Evolutionary conservation across 129 eudicot species (phyloP), one percentile per base, ranked within the genome.

Genomic region (Saussurea involucrata): DNA sequence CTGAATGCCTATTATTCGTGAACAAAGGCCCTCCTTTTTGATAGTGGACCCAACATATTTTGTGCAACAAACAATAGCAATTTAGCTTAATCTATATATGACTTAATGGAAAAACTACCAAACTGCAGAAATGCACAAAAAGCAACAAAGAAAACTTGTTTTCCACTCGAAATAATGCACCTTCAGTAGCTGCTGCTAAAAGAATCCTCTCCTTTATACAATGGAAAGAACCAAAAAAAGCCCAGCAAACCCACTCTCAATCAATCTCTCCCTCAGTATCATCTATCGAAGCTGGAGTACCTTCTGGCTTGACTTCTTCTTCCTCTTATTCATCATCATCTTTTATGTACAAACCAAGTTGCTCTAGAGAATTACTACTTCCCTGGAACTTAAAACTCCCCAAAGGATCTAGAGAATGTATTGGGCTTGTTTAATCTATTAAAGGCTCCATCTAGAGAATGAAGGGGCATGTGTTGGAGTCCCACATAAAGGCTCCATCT

Each of bases 331-430:
- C 93, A 3, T 77, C 88, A 9, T 88, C 97, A 3, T 77, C 84
- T 76, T 91, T 95, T 92, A 82, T 91, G 86, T 86, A 95, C 33
- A 95, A 77, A 24, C 98, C 98, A 49, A 95, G 94, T 72, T 86
- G 97, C 83, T 95, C 98, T 75, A 95, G 49, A 0, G 98, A 96
- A 76, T 95, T 95, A 60, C 88, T 83, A 61, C 60, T 86, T 55
- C 88, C 94, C 31, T 53, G 80, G 27, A 95, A 86, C 65, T 85
- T 91, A 71, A 95, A 91, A 82, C 93, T 85, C 53, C 98, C 91
- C 63, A 58, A 74, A 77, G 61, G 61, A 53, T 53, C 61, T 53
- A 53, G 20, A 53, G 61, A 53, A 53, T 53, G 61, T 17, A 53
- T 88, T 17, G 88, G 93, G 73, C 81, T 89, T 11, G 81, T 80